phyloP scores from a whole-genome alignment of 371 early-diverging fungal species.

The Rhizomucor miehei region DNA sequence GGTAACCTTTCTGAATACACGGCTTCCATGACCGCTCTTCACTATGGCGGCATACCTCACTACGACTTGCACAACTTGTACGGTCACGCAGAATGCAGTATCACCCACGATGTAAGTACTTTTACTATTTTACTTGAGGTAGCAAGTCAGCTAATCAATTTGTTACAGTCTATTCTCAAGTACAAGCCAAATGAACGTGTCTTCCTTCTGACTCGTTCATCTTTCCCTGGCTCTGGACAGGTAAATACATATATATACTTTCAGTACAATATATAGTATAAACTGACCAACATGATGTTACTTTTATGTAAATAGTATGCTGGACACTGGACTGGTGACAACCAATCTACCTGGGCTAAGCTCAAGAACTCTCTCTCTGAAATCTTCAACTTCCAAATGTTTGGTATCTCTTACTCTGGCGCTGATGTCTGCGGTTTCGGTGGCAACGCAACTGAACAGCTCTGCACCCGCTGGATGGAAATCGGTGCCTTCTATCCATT shows the following conservation, averaged over 20 bases:
- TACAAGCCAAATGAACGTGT: constrained; percentile 51
- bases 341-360: constrained; percentile 50
- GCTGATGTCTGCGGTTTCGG: constrained; percentile 76
- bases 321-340: constrained; percentile 46
- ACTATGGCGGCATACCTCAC: constrained; percentile 51
- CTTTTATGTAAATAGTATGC: too few relatives aligned
- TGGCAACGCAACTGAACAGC: constrained; percentile 48
- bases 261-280: background rate
- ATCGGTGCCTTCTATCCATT: constrained; percentile 78
- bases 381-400: constrained; percentile 62
- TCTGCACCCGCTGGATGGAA: constrained; percentile 70
- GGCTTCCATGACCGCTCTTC: constrained; percentile 54
- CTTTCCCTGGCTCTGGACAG: constrained; percentile 68
- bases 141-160: background rate
- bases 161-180: constrained; percentile 20
- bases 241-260: constrained; percentile 59
- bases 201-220: constrained; percentile 68
- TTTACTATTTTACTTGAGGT: background rate
- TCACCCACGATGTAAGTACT: constrained; percentile 46
- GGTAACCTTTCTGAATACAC: constrained; percentile 53
- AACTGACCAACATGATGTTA: background rate
- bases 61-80: constrained; percentile 70
- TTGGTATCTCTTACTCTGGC: constrained; percentile 66
- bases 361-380: constrained; percentile 57
- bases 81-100: constrained; percentile 54